A percentile compares a stretch with the other conserved stretches of the same genome.
Evolutionary conservation across 768 basidiomycete genomes (phyloP).

Genomic region (Gymnopilus dilepis): DNA sequence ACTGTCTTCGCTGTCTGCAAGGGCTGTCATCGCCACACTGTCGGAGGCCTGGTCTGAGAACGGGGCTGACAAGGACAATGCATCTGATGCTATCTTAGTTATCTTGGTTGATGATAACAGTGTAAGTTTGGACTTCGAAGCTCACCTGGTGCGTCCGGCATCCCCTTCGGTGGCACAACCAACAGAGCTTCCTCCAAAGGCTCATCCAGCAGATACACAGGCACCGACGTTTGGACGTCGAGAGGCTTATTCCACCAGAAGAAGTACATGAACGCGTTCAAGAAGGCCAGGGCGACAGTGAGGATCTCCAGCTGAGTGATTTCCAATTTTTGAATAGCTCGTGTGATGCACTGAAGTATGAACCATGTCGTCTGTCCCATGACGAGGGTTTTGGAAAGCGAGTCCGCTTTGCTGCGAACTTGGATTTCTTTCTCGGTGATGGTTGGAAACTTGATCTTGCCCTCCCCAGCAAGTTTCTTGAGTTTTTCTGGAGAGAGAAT

Average conservation of each 20-base stretch:
- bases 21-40: no score
- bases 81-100: no score
- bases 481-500: slow-evolving; percentile 10
- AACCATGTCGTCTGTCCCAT: slow-evolving; percentile 39
- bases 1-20: no score
- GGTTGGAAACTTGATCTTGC: slow-evolving; percentile 14
- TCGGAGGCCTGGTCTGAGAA: no score
- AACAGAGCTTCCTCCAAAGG: no score
- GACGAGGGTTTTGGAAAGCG: slow-evolving; percentile 35
- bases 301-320: slow-evolving; percentile 38
- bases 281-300: slow-evolving; percentile 35
- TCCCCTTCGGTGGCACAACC: no score
- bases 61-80: no score
- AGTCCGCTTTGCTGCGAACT: slow-evolving; percentile 34
- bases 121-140: no score
- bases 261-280: slow-evolving; percentile 33
- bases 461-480: background rate
- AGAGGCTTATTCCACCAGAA: slow-evolving; percentile 36
- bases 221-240: background rate
- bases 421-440: slow-evolving; percentile 19
- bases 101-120: no score
- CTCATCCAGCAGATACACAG: background rate
- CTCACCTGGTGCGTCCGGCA: no score
- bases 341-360: slow-evolving; percentile 30
- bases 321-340: slow-evolving; percentile 26